Percentiles rank a stretch among this genome's conserved stretches.
These are phyloP conservation scores for Dendrothele bispora DNA, from an alignment of 768 basidiomycete genomes.

Conservation along the genomic window DNA sequence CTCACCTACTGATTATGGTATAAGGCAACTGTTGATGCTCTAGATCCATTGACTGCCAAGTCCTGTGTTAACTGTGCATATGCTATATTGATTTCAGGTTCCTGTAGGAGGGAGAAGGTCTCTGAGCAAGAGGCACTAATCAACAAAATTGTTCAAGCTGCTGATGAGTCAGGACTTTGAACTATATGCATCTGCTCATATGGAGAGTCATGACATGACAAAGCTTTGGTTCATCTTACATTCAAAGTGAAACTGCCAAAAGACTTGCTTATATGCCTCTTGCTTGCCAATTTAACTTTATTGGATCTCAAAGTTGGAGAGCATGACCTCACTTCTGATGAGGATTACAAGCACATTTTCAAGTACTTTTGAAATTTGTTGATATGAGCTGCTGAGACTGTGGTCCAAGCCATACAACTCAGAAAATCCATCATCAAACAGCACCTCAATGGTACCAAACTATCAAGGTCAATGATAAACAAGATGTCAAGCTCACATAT, in stretches of 20 bases:
- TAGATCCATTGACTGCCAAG: constrained; percentile 18
- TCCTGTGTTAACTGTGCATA: constrained; percentile 20
- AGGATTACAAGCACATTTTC: constrained; percentile 34
- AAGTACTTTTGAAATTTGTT: constrained; percentile 29
- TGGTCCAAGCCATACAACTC: constrained; percentile 21
- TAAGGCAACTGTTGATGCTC: constrained; percentile 24
- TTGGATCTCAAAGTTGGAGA: constrained; percentile 30
- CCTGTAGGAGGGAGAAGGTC: constrained; percentile 23
- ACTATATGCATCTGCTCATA: constrained; percentile 25
- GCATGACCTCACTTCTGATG: constrained; percentile 33
- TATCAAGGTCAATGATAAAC: constrained; percentile 29
- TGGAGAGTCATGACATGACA: constrained; percentile 26
- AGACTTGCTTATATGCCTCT: constrained; percentile 21
- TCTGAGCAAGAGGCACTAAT: constrained; percentile 17
- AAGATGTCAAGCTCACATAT: constrained; percentile 29
- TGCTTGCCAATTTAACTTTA: constrained; percentile 18
- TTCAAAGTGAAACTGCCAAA: constrained; percentile 15
- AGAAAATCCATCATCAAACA: constrained; percentile 16
- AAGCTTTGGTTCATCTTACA: constrained; percentile 20
- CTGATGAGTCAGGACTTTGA: constrained; percentile 7
- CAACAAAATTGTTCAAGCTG: constrained; percentile 11
- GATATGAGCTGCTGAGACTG: constrained; percentile 21
- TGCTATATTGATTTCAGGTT: constrained; percentile 20
- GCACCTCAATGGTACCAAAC: constrained; percentile 14
- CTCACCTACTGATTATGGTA: too few relatives aligned